These are phyloP conservation scores for Lasiodiplodia citricola DNA, from an alignment of 2,329 filamentous ascomycete genomes.

Conservation along the genomic window DNA sequence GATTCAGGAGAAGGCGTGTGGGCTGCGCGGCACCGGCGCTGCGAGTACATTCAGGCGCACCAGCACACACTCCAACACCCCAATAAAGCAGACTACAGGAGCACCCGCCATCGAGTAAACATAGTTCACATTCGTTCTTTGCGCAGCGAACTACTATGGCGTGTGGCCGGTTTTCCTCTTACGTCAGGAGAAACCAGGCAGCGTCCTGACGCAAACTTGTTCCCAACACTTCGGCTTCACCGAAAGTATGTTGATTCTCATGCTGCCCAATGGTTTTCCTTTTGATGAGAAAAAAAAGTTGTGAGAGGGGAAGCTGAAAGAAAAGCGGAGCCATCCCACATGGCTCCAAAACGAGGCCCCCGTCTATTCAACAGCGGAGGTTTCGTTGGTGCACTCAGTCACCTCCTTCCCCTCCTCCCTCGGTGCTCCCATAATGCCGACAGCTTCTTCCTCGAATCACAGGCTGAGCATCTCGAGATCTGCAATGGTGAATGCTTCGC, in stretches of 20 bases:
- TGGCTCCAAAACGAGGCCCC: not conserved
- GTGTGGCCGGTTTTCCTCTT: too few relatives aligned
- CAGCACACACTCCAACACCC: too few relatives aligned
- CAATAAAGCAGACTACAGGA: too few relatives aligned
- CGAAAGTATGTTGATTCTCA: not conserved
- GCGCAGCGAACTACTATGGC: too few relatives aligned
- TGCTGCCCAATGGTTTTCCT: not conserved
- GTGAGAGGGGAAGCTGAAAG: not conserved
- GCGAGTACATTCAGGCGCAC: too few relatives aligned
- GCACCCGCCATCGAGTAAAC: too few relatives aligned
- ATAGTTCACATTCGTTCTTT: too few relatives aligned
- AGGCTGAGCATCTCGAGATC: not conserved
- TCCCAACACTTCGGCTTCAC: not conserved
- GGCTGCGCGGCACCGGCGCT: too few relatives aligned
- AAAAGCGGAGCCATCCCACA: not conserved
- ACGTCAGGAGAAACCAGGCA: too few relatives aligned
- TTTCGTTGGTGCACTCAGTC: not conserved
- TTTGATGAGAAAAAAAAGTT: not conserved
- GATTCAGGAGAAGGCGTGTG: too few relatives aligned
- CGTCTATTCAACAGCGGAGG: not conserved
- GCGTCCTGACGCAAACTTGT: too few relatives aligned
- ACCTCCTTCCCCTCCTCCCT: not conserved
- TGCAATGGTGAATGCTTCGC: not conserved
- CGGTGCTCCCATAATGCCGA: not conserved
- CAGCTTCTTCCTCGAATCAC: not conserved